phyloP scores from a whole-genome alignment of 345 rosid genomes.

The Salix koriyanagi region DNA sequence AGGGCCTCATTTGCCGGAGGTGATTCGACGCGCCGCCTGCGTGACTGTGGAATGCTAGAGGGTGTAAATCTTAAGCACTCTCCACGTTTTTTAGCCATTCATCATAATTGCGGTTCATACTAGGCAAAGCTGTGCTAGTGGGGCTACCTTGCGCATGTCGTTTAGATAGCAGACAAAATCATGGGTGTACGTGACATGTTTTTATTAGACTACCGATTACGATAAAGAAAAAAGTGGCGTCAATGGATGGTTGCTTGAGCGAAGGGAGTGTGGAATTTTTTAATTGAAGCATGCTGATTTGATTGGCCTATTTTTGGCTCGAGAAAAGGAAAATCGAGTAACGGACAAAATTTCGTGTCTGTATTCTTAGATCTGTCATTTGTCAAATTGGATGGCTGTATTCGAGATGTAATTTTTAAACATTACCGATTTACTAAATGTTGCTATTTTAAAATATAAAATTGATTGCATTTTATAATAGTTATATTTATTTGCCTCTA shows the following conservation, averaged over 20 bases:
- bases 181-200: constrained; percentile 1
- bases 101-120: not conserved
- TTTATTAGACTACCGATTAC: constrained; percentile 4
- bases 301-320: not conserved
- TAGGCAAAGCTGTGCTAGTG: not conserved
- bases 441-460: too few relatives aligned
- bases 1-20: constrained; percentile 67
- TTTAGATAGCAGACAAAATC: constrained; percentile 18
- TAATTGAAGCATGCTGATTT: not conserved
- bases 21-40: constrained; percentile 75
- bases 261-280: too few relatives aligned
- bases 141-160: constrained; percentile 7
- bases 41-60: constrained; percentile 54
- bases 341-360: not conserved
- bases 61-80: not conserved
- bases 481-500: too few relatives aligned
- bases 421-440: too few relatives aligned
- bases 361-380: not conserved
- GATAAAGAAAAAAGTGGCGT: constrained; percentile 8
- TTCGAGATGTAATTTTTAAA: too few relatives aligned
- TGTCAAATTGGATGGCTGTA: not conserved
- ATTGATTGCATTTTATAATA: too few relatives aligned
- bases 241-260: too few relatives aligned
- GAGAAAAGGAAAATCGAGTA: not conserved
- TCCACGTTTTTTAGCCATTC: not conserved